Conservation (phyloP, 1,139 yeast species). For the Suzukiozyma palmioleophila region DNA sequence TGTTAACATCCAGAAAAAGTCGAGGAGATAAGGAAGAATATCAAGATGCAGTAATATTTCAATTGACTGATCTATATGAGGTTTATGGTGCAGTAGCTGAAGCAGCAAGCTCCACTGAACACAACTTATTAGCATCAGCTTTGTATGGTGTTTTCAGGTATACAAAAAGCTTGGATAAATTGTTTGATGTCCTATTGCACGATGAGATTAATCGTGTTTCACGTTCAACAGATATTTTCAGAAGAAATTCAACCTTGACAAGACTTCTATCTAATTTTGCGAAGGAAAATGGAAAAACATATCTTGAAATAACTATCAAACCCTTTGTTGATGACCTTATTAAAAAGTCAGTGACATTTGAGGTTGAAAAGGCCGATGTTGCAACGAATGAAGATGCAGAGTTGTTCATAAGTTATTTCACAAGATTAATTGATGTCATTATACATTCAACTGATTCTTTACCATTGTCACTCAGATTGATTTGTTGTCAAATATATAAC, state of each 20-base stretch:
- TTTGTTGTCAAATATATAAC: conserved; percentile 67
- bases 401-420: conserved; percentile 55
- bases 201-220: conserved; percentile 60
- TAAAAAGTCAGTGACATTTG: conserved; percentile 50
- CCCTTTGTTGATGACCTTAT: conserved; percentile 55
- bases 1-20: conserved; percentile 41
- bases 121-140: conserved; percentile 57
- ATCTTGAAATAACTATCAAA: conserved; percentile 48
- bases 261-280: conserved; percentile 71
- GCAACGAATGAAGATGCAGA: conserved; percentile 39
- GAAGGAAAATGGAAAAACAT: conserved; percentile 58
- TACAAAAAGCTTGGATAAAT: conserved; percentile 47
- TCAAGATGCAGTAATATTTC: conserved; percentile 19
- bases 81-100: conserved; percentile 56
- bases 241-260: conserved; percentile 82
- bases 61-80: conserved; percentile 22
- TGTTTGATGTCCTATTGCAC: conserved; percentile 53
- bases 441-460: conserved; percentile 50
- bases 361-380: conserved; percentile 57
- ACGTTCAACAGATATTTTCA: conserved; percentile 65
- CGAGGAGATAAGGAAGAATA: conserved; percentile 21
- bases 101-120: conserved; percentile 54
- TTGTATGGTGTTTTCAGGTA: conserved; percentile 60
- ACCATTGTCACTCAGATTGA: conserved; percentile 71
- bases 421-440: conserved; percentile 58